phyloP scores from a whole-genome alignment of 2,329 filamentous ascomycete genomes.

The Penicillium crustosum region DNA sequence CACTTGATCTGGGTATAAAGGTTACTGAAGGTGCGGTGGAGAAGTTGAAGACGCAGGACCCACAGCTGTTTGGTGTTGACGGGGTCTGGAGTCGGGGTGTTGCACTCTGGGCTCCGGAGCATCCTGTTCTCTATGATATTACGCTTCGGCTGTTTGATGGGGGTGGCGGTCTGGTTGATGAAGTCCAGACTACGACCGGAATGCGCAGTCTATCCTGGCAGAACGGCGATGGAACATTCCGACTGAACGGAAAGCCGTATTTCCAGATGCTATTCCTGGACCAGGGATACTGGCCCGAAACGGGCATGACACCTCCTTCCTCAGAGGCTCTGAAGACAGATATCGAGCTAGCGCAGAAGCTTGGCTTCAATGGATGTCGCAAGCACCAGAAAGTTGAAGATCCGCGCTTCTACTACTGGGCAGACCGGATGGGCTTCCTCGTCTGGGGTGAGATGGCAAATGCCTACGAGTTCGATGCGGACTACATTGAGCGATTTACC shows the following conservation, averaged over 20 bases:
- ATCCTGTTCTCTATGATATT: constrained; percentile 64
- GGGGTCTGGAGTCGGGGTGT: constrained; percentile 56
- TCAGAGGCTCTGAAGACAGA: constrained; percentile 66
- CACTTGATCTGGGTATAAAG: constrained; percentile 51
- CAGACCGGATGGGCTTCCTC: constrained; percentile 64
- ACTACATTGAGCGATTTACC: constrained; percentile 61
- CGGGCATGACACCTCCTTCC: constrained; percentile 64
- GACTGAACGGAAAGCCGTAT: constrained; percentile 65
- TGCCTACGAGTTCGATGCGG: constrained; percentile 60
- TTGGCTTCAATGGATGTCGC: constrained; percentile 69
- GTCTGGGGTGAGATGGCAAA: constrained; percentile 73
- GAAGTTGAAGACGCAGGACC: constrained; percentile 2
- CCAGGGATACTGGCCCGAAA: constrained; percentile 71
- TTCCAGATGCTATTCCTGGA: constrained; percentile 69
- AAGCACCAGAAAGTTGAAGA: constrained; percentile 69
- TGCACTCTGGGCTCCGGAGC: constrained; percentile 67
- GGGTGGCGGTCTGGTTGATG: constrained; percentile 42
- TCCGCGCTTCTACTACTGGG: constrained; percentile 66
- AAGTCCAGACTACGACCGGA: constrained; percentile 60
- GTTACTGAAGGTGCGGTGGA: constrained; percentile 40
- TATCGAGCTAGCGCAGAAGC: constrained; percentile 60
- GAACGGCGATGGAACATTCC: constrained; percentile 58
- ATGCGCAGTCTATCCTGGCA: constrained; percentile 63
- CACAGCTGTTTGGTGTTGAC: constrained; percentile 45
- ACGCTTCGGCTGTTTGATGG: constrained; percentile 53